Evolutionary conservation across 2,329 filamentous ascomycete genomes (phyloP).

Genomic region (Diaporthe sp.): DNA sequence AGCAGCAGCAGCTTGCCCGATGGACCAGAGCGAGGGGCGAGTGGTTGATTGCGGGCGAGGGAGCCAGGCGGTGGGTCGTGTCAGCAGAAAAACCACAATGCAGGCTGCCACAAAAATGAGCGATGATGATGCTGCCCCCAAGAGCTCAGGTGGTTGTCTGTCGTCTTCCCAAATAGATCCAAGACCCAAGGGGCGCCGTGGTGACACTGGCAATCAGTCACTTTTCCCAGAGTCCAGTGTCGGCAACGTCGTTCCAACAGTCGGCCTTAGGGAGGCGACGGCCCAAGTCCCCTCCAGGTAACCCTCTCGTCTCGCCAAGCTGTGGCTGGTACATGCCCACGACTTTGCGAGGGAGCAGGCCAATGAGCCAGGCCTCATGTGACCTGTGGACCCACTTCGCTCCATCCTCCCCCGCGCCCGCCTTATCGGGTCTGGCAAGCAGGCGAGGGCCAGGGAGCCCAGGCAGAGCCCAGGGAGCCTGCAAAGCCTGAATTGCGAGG

Average conservation of each 20-base stretch:
- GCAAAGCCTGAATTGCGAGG: slow-evolving; percentile 20
- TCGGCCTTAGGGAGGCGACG: slow-evolving; percentile 36
- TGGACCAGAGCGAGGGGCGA: slow-evolving; percentile 16
- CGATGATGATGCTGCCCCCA: slow-evolving; percentile 33
- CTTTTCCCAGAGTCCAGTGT: slow-evolving; percentile 24
- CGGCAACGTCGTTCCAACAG: slow-evolving; percentile 31
- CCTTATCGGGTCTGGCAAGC: slow-evolving; percentile 21
- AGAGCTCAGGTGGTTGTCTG: slow-evolving; percentile 26
- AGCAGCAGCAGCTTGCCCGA: slow-evolving; percentile 26
- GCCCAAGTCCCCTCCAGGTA: slow-evolving; percentile 41
- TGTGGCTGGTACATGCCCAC: slow-evolving; percentile 40
- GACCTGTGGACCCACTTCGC: slow-evolving; percentile 22
- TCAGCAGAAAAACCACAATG: slow-evolving; percentile 30
- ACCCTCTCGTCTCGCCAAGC: slow-evolving; percentile 35
- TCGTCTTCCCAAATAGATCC: slow-evolving; percentile 27
- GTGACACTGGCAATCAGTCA: slow-evolving; percentile 35
- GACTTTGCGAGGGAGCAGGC: slow-evolving; percentile 31
- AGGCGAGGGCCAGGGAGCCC: not conserved
- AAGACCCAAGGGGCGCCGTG: slow-evolving; percentile 31
- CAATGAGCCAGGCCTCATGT: slow-evolving; percentile 33
- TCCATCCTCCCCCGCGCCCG: slow-evolving; percentile 9
- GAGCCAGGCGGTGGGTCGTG: slow-evolving; percentile 12
- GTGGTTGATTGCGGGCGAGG: slow-evolving; percentile 16
- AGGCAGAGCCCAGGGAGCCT: not conserved
- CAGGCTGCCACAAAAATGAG: slow-evolving; percentile 32